Base-by-base conservation (phyloP, 2,329 filamentous ascomycete genomes). In the Cadophora luteo-olivacea region DNA sequence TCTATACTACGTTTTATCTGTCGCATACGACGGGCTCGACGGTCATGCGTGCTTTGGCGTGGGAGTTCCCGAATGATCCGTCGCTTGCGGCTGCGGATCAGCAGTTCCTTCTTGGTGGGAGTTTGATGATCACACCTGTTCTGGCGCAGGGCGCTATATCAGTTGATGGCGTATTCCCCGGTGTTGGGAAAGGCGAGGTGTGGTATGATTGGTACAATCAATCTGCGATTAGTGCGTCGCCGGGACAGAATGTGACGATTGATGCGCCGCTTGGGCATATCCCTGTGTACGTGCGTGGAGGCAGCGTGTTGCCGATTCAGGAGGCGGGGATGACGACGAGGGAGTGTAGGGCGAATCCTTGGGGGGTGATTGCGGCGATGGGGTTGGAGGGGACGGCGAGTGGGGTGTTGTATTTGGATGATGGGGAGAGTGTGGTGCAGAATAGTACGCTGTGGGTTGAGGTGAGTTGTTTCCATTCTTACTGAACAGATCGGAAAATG, bases 181-280 rank as follows among this genome's bases (percentile, higher is more conserved):
- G 91, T 7, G 78, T 88, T 1, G 83, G 83, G 1, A 79, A 84
- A 0, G 88, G 83, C 2, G 86, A 87, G 51, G 78, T 88, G 1
- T 94, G 91, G 89, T 94, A 93, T 74, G 91, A 94, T 77, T 94
- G 91, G 91, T 93, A 93, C 78, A 91, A 85, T n/a, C 86, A 88
- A 62, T 83, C 83, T 0, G 82, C 82, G 0, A 81, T 92, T 3
- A 75, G 81, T 19, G 85, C 82, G 0, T 69, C 81, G 32, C 79
- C 85, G 1, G 85, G 86, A 11, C 81, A 84, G 66, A 91, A 91
- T 75, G 84, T 84, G 14, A 89, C 87, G 4, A 87, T 91, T 68
- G 76, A 82, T 24, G 88, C 88, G 4, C 88, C 88, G 0, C 79
- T 91, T 2, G 86, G 86, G 14, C 87, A 94, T 73, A 93, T 94